These are phyloP conservation scores for Globisporangium solare DNA, from an alignment of 352 stramenopile species.

Conservation along the genomic window DNA sequence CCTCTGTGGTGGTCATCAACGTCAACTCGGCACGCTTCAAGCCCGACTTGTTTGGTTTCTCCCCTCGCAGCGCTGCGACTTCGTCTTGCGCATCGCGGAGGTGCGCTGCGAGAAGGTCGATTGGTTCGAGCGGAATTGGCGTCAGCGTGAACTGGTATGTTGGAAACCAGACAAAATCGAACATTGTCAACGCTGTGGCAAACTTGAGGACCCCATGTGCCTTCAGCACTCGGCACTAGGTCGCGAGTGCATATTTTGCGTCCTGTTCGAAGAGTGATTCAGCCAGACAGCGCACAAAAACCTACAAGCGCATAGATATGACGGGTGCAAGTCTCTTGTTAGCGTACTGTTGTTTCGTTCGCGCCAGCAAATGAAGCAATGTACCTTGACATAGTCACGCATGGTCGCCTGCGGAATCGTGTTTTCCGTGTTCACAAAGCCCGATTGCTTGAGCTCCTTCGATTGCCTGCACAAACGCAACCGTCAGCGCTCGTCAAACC, in stretches of 20 bases:
- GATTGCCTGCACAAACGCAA: not conserved
- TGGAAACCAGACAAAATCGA: conserved; percentile 2
- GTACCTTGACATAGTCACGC: conserved; percentile 5
- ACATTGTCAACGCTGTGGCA: not conserved
- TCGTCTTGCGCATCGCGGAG: conserved; percentile 10
- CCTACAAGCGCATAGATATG: not conserved
- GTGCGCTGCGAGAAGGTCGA: conserved; percentile 8
- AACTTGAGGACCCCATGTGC: conserved; percentile 2
- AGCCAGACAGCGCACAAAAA: conserved; percentile 5
- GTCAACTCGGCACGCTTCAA: not conserved
- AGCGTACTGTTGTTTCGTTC: no score
- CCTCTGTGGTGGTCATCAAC: not conserved
- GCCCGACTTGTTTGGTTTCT: not conserved
- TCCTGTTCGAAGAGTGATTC: not conserved
- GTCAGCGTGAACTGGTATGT: conserved; percentile 3
- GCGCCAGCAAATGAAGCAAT: not conserved
- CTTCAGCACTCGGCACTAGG: not conserved
- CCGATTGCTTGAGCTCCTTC: not conserved
- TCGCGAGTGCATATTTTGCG: not conserved
- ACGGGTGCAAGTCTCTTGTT: no score
- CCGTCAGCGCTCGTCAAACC: not conserved
- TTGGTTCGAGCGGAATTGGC: not conserved
- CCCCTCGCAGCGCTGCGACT: not conserved
- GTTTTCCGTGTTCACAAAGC: conserved; percentile 3
- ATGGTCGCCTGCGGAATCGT: conserved; percentile 1